Percentiles rank a stretch among this genome's conserved stretches.
Conservation (phyloP, 2,329 filamentous ascomycete genomes). For the Colletotrichum siamense region DNA sequence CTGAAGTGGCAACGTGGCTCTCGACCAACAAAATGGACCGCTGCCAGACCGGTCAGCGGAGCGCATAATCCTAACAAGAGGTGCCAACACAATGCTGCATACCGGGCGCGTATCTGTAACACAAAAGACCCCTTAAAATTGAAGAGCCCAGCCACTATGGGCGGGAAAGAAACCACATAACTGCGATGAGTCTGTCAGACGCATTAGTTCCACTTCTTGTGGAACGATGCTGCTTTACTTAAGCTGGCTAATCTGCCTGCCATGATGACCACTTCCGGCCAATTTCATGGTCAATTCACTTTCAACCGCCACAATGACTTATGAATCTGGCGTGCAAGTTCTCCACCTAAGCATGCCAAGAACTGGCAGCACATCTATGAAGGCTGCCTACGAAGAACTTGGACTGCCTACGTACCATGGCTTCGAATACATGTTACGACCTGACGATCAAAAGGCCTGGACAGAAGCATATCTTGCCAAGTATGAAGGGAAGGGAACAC, state of each 20-base stretch:
- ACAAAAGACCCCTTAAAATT: not conserved
- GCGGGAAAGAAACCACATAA: not conserved
- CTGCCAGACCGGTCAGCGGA: not conserved
- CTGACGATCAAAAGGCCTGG: not conserved
- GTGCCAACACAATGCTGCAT: not conserved
- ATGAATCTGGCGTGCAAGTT: not conserved
- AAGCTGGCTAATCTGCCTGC: not conserved
- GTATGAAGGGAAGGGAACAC: slow-evolving; percentile 15
- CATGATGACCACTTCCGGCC: not conserved
- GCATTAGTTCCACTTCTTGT: not conserved
- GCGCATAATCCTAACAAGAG: not conserved
- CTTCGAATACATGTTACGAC: not conserved
- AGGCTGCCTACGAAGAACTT: not conserved
- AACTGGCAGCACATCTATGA: not conserved
- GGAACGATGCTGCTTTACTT: not conserved
- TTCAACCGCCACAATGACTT: not conserved
- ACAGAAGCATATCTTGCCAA: slow-evolving; percentile 24
- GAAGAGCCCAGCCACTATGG: too few species aligned
- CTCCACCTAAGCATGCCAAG: not conserved
- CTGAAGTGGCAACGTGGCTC: not conserved
- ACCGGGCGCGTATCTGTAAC: not conserved
- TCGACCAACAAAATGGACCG: not conserved
- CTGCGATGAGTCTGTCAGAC: not conserved
- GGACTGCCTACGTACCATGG: not conserved
- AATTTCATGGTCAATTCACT: too few species aligned